Percentiles rank a stretch among this genome's conserved stretches.
phyloP scores from a whole-genome alignment of 2,329 filamentous ascomycete genomes.

The Cercospora sp. region DNA sequence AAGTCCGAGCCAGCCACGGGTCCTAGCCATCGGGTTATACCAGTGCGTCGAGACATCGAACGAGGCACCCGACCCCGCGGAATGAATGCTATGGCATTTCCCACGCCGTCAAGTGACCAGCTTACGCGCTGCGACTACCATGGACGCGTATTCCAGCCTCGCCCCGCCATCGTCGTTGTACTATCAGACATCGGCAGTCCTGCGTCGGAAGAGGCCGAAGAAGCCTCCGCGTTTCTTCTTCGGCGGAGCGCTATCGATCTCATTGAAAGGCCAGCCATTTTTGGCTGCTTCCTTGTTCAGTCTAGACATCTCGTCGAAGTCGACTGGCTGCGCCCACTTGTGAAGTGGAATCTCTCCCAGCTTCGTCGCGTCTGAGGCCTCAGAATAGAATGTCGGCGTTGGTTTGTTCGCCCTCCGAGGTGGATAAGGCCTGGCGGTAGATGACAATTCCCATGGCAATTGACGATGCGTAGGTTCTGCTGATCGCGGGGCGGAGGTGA shows the following conservation, averaged over 20 bases:
- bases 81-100: neutral
- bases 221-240: constrained; percentile 28
- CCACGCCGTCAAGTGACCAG: neutral
- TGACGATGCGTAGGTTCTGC: neutral
- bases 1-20: neutral
- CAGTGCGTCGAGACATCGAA: neutral
- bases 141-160: neutral
- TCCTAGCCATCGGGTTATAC: neutral
- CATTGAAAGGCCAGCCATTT: constrained; percentile 34
- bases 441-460: neutral
- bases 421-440: neutral
- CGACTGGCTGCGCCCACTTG: constrained; percentile 47
- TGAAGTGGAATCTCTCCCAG: constrained; percentile 52
- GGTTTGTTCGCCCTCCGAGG: constrained; percentile 29
- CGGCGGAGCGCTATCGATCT: constrained; percentile 1
- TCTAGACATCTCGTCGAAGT: constrained; percentile 46
- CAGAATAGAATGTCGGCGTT: constrained; percentile 46
- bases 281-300: constrained; percentile 44
- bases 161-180: neutral
- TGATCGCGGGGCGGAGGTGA: neutral
- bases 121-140: neutral
- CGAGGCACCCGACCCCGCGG: neutral
- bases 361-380: constrained; percentile 50
- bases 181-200: neutral
- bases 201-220: constrained; percentile 28